Base-by-base conservation (phyloP, 139 green algal genomes). In the Micromonas pusilla region DNA sequence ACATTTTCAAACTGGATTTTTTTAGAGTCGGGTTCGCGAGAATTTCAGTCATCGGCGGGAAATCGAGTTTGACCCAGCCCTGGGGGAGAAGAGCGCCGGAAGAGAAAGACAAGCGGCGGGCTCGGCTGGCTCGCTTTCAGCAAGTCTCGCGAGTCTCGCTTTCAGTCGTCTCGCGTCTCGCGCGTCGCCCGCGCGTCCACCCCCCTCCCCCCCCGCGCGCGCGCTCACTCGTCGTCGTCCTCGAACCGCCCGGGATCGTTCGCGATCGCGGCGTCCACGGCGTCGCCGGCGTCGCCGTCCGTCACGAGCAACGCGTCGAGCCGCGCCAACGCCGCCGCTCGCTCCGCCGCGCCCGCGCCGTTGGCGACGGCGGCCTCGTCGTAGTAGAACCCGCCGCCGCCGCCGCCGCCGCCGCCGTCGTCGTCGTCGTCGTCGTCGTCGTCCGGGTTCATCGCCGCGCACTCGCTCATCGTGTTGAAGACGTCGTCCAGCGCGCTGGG, bases 151-250 rank as follows among this genome's bases (percentile, higher is more conserved):
- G n/a, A n/a, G n/a, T n/a, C n/a, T n/a, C n/a, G n/a, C n/a, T n/a
- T n/a, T n/a, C n/a, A n/a, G n/a, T n/a, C n/a, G n/a, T n/a, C n/a
- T n/a, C n/a, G n/a, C n/a, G n/a, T n/a, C n/a, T n/a, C n/a, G n/a
- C n/a, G n/a, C n/a, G n/a, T n/a, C n/a, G n/a, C n/a, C n/a, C n/a
- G n/a, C n/a, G n/a, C n/a, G n/a, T n/a, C n/a, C n/a, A n/a, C n/a
- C n/a, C n/a, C n/a, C n/a, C n/a, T n/a, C n/a, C n/a, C n/a, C n/a
- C n/a, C n/a, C n/a, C n/a, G n/a, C n/a, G n/a, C n/a, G n/a, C n/a
- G n/a, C n/a, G n/a, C n/a, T n/a, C n/a, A n/a, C n/a, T 70, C 63
- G 63, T 70, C 63, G 9, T 70, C 63, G 63, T 70, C 63, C 30
- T 70, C 63, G 30, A 70, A 70, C 9, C 63, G 63, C 30, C 63